Conservation (phyloP, 2,329 filamentous ascomycete species). For the Aureobasidium namibiae region DNA sequence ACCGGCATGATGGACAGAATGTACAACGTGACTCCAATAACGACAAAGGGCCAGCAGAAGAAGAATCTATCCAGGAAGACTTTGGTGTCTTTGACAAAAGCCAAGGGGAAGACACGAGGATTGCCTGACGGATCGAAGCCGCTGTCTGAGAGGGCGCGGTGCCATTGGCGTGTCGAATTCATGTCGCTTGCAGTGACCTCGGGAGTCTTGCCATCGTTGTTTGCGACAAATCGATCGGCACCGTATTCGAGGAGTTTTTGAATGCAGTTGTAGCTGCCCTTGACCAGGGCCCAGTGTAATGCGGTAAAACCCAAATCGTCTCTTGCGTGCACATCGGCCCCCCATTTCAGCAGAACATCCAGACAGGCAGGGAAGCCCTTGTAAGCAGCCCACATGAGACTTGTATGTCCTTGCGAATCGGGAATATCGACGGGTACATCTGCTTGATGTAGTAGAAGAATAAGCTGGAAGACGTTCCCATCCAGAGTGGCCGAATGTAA, state of each 20-base stretch:
- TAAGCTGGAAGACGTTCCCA: conserved; percentile 83
- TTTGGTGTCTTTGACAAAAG: conserved; percentile 67
- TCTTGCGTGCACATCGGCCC: conserved; percentile 80
- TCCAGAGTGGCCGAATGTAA: conserved; percentile 96
- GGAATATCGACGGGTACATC: conserved; percentile 88
- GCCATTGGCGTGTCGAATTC: conserved; percentile 76
- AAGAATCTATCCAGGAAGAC: conserved; percentile 76
- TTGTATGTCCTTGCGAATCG: conserved; percentile 85
- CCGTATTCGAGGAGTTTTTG: conserved; percentile 95
- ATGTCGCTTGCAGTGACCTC: conserved; percentile 80
- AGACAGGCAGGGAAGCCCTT: conserved; percentile 92
- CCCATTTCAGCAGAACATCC: conserved; percentile 88
- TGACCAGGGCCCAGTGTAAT: conserved; percentile 92
- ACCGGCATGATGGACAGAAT: conserved; percentile 67
- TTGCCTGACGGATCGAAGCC: conserved; percentile 77
- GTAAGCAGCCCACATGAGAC: conserved; percentile 98
- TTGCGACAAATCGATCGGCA: conserved; percentile 84
- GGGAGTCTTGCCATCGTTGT: conserved; percentile 83
- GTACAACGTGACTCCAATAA: conserved; percentile 63
- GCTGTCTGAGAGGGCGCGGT: conserved; percentile 70
- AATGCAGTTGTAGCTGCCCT: conserved; percentile 80
- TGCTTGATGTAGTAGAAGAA: conserved; percentile 77
- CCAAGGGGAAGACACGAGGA: conserved; percentile 64
- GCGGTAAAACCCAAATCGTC: conserved; percentile 94
- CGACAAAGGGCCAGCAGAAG: conserved; percentile 78